Conservation (phyloP, 2,329 filamentous ascomycete genomes). For the Fusarium sublunatum region DNA sequence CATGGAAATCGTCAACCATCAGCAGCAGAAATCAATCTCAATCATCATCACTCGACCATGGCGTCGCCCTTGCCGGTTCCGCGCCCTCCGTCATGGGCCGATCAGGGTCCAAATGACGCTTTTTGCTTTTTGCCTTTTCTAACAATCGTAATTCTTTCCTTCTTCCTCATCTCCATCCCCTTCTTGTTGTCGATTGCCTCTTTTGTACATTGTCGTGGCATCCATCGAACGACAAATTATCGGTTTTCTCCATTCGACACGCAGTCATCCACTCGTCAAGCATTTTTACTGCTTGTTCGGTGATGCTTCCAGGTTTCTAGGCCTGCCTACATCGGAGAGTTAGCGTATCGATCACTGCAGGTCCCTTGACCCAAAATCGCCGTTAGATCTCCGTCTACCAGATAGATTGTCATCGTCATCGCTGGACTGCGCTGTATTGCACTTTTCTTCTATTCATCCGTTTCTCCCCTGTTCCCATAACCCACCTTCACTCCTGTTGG, state of each 20-base stretch:
- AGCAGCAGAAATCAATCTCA: constrained; percentile 3
- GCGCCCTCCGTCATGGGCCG: constrained; percentile 15
- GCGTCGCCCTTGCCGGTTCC: constrained; percentile 9
- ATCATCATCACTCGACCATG: constrained; percentile 5
- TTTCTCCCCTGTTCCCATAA: constrained; percentile 6
- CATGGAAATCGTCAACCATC: constrained; percentile 41
- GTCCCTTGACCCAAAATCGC: constrained; percentile 19
- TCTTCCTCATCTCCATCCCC: not conserved
- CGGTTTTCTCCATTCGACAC: not conserved
- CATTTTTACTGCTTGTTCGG: not conserved
- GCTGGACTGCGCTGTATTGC: constrained; percentile 3
- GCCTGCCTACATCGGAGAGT: constrained; percentile 18
- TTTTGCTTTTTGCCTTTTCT: not conserved
- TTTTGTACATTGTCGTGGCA: constrained; percentile 10
- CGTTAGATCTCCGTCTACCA: constrained; percentile 10
- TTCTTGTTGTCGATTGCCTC: not conserved
- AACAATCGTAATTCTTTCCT: not conserved
- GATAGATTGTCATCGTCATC: constrained; percentile 20
- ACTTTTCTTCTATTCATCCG: not conserved
- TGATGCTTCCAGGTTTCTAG: constrained; percentile 13
- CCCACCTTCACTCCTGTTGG: constrained; percentile 6
- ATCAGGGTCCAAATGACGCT: constrained; percentile 20
- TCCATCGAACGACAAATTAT: constrained; percentile 2
- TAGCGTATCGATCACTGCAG: constrained; percentile 27
- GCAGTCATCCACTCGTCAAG: not conserved